Base-by-base conservation (phyloP, 352 stramenopile genomes). In the Pythium folliculosum region DNA sequence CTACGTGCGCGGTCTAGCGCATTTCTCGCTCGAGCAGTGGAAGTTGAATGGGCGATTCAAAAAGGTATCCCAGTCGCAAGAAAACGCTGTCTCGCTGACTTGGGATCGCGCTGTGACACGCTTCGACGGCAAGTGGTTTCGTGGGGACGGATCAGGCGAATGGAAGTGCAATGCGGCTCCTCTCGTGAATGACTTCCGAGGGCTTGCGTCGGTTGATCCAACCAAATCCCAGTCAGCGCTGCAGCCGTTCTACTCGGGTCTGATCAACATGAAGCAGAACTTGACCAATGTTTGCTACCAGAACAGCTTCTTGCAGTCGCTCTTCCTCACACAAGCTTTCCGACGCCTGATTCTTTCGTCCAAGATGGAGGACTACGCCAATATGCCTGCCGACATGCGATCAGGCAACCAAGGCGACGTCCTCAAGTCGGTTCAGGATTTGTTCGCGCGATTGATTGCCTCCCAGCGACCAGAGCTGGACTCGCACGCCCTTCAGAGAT, bases 241-340 rank as follows among this genome's bases (percentile, higher is more conserved):
- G 16, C 84, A 90, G 56, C 88, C 87, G 19, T 95, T 87, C 56
- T 94, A 95, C 60, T 80, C 81, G 10, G 89, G 89, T 4, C 77
- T 96, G 53, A 78, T 96, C 48, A 96, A 96, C 70, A 96, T 95
- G 89, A 89, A 94, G 73, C 81, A 94, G 57, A 92, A 92, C 62
- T 71, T 96, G 50, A 95, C 87, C 7, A 96, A 96, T 47, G 87
- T 96, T 0, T 96, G 89, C 71, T 96, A 96, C 71, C 89, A 96
- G 70, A 96, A 96, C 78, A 95, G 85, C 54, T 95, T 96, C 47
- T 54, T 96, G 17, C 89, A 96, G 71, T 87, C 87, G 17, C 68
- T 96, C 22, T 96, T 95, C 71, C 89, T 94, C 79, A 95, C 89
- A 1, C 77, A 92, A 73, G 85, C 76, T 17, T 95, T 96, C 60